These are phyloP conservation scores for Thozetella sp. DNA, from an alignment of 495 filamentous ascomycete genomes.

Conservation along the genomic window DNA sequence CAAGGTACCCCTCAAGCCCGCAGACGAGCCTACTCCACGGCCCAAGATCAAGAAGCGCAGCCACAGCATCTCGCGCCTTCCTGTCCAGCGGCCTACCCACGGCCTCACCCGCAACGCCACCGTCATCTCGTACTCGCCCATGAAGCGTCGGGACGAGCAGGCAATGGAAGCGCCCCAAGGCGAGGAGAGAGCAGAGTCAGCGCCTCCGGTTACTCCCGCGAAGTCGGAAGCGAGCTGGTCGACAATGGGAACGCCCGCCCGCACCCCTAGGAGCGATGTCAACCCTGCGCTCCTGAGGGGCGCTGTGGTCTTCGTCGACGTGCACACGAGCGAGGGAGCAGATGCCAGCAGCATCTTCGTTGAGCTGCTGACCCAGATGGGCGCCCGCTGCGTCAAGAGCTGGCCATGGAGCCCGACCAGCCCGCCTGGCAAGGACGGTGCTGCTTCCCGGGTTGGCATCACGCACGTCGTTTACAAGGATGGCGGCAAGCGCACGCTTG, in stretches of 20 bases:
- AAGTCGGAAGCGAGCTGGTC: slow-evolving; percentile 47
- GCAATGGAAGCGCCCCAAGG: slow-evolving; percentile 15
- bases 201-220: slow-evolving; percentile 28
- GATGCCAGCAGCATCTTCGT: slow-evolving; percentile 85
- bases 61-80: slow-evolving; percentile 58
- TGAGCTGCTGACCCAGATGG: slow-evolving; percentile 80
- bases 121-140: slow-evolving; percentile 44
- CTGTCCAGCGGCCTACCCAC: slow-evolving; percentile 24
- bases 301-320: slow-evolving; percentile 87
- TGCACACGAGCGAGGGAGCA: slow-evolving; percentile 87
- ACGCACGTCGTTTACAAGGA: slow-evolving; percentile 98
- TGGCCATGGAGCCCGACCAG: slow-evolving; percentile 81
- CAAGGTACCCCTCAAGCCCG: slow-evolving; percentile 75
- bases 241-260: slow-evolving; percentile 53
- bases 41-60: slow-evolving; percentile 43
- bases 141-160: slow-evolving; percentile 26
- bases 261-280: slow-evolving; percentile 52
- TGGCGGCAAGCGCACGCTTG: slow-evolving; percentile 80
- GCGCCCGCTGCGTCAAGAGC: slow-evolving; percentile 77
- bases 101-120: slow-evolving; percentile 37
- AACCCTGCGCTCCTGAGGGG: slow-evolving; percentile 61
- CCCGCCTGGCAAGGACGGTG: slow-evolving; percentile 27
- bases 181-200: slow-evolving; percentile 13
- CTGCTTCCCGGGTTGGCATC: slow-evolving; percentile 69
- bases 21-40: slow-evolving; percentile 62